Percentiles rank a stretch among this genome's conserved stretches.
These are phyloP conservation scores for Cladosporium cucumerinum DNA, from an alignment of 2,329 filamentous ascomycete genomes.

Conservation along the genomic window DNA sequence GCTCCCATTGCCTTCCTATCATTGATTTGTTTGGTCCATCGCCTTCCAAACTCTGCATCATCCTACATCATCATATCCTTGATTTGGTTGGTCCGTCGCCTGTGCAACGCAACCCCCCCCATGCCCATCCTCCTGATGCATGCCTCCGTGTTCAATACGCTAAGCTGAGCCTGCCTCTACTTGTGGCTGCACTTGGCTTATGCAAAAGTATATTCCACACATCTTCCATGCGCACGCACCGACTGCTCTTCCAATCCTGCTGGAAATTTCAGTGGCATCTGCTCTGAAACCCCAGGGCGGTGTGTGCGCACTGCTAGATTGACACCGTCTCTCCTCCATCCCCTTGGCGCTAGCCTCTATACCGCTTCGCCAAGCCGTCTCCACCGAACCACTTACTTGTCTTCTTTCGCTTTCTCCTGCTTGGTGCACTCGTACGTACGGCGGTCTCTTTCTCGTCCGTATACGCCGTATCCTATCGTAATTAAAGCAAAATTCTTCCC, in stretches of 20 bases:
- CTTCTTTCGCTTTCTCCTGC: background rate
- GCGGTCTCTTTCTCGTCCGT: background rate
- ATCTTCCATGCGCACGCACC: background rate
- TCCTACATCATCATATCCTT: background rate
- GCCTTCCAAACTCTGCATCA: background rate
- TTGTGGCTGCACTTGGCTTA: background rate
- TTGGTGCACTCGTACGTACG: constrained; percentile 4
- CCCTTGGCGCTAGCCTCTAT: background rate
- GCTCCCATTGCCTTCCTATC: background rate
- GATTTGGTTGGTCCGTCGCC: background rate
- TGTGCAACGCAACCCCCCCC: background rate
- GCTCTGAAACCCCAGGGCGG: background rate
- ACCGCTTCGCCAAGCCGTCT: background rate
- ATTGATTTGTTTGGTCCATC: background rate
- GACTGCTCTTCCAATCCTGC: no score
- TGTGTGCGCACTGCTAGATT: constrained; percentile 1
- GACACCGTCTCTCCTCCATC: background rate
- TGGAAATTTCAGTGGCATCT: background rate
- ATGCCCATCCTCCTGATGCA: background rate
- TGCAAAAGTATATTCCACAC: constrained; percentile 1
- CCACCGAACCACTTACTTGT: background rate
- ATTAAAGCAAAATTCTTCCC: no score
- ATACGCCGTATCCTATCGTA: background rate
- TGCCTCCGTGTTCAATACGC: background rate
- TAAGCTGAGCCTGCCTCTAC: background rate